Evolutionary conservation across 345 rosid species (phyloP).

Genomic region (Alliaria petiolata): DNA sequence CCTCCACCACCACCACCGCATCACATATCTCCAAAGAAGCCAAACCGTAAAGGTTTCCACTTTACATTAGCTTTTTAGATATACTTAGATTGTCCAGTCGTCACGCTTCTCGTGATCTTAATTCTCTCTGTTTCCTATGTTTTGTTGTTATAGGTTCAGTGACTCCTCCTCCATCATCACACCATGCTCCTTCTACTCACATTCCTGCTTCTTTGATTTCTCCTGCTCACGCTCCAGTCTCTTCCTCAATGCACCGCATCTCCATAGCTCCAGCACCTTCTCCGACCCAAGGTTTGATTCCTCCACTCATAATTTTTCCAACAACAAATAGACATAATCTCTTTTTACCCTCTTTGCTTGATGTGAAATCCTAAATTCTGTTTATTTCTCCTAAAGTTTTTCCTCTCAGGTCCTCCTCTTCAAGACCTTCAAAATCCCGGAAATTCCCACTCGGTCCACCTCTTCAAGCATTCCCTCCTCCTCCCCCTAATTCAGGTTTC

Average conservation of each 20-base stretch:
- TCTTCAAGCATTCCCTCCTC: slow-evolving; percentile 76
- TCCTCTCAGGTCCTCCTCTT: slow-evolving; percentile 41
- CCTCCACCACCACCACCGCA: slow-evolving; percentile 44
- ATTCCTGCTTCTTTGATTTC: slow-evolving; percentile 42
- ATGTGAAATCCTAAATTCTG: slow-evolving; percentile 20
- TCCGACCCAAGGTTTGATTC: slow-evolving; percentile 37
- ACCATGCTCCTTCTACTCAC: slow-evolving; percentile 47
- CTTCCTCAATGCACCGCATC: slow-evolving; percentile 33
- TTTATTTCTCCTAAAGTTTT: slow-evolving; percentile 37
- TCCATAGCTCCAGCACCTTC: slow-evolving; percentile 61
- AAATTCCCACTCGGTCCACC: slow-evolving; percentile 55
- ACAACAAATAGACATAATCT: not conserved
- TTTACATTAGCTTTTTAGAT: not conserved
- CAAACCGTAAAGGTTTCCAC: slow-evolving; percentile 41
- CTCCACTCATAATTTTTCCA: slow-evolving; percentile 14
- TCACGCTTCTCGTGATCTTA: not conserved
- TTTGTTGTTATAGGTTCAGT: slow-evolving; percentile 39
- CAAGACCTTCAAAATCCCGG: slow-evolving; percentile 58
- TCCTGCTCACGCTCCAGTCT: slow-evolving; percentile 31
- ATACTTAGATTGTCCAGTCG: not conserved
- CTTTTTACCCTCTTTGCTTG: not conserved
- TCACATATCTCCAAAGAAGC: slow-evolving; percentile 42
- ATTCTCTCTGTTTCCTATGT: slow-evolving; percentile 25
- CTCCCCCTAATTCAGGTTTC: slow-evolving; percentile 91
- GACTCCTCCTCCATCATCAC: slow-evolving; percentile 44